Evolutionary conservation across 2,329 filamentous ascomycete genomes (phyloP).

Genomic region (Stagonosporopsis chrysanthemi): DNA sequence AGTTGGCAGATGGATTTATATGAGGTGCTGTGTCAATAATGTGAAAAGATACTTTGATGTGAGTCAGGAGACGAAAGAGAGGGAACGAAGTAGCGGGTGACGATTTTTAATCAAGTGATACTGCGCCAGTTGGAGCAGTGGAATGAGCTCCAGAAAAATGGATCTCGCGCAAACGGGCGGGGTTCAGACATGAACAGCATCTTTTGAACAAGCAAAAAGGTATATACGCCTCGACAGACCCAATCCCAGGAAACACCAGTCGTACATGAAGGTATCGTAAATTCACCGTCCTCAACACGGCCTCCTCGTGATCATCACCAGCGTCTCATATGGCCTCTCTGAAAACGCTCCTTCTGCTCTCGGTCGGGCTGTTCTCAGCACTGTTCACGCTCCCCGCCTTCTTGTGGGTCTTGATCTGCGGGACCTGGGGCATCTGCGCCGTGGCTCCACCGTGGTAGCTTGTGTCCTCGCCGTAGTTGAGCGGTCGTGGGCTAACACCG

Average conservation of each 20-base stretch:
- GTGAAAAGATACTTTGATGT: too few relatives aligned
- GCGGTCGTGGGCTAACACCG: constrained; percentile 78
- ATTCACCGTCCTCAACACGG: neutral
- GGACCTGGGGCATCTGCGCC: constrained; percentile 51
- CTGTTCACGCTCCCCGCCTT: constrained; percentile 44
- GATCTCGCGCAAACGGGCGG: neutral
- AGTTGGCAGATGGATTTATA: too few relatives aligned
- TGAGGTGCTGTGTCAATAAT: too few relatives aligned
- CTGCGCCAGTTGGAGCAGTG: too few relatives aligned
- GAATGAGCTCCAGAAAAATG: too few relatives aligned
- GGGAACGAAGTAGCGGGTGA: too few relatives aligned
- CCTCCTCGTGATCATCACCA: neutral
- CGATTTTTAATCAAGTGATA: too few relatives aligned
- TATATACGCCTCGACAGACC: constrained; percentile 8
- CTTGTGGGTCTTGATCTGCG: constrained; percentile 33
- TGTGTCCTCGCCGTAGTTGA: constrained; percentile 59
- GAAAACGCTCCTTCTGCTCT: constrained; percentile 72
- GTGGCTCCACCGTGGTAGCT: constrained; percentile 49
- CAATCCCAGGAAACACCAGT: constrained; percentile 7
- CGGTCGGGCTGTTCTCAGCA: constrained; percentile 65
- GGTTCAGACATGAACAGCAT: neutral
- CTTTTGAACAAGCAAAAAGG: constrained; percentile 6
- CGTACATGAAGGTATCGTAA: constrained; percentile 15
- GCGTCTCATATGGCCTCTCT: constrained; percentile 67
- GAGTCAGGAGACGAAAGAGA: too few relatives aligned